These are phyloP conservation scores for Lactarius tabidus DNA, from an alignment of 768 basidiomycete genomes.

Conservation along the genomic window DNA sequence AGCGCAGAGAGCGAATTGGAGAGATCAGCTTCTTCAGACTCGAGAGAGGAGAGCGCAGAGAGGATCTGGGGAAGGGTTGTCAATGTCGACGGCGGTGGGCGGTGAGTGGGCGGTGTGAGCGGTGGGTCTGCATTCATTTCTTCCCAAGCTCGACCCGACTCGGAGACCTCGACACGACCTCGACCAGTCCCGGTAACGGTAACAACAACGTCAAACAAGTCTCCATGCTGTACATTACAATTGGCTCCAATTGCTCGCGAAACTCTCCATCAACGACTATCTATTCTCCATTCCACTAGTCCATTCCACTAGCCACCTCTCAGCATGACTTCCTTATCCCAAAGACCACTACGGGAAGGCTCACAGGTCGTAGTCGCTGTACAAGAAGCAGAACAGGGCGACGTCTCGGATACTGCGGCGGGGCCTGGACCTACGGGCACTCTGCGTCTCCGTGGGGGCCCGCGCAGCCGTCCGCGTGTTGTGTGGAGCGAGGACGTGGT, in stretches of 20 bases:
- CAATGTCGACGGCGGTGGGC: constrained; percentile 36
- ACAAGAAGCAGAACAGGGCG: constrained; percentile 8
- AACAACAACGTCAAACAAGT: no score
- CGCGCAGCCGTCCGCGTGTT: constrained; percentile 45
- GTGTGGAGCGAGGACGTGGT: constrained; percentile 60
- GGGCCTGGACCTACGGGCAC: not conserved
- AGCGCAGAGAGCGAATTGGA: constrained; percentile 69
- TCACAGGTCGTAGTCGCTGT: constrained; percentile 9
- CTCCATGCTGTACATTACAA: not conserved
- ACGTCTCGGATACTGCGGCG: not conserved
- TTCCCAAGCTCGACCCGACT: not conserved
- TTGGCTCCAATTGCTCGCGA: not conserved
- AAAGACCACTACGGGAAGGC: constrained; percentile 17
- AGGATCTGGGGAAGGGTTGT: constrained; percentile 67
- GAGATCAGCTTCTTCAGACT: constrained; percentile 74
- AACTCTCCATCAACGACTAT: not conserved
- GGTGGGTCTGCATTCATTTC: constrained; percentile 17
- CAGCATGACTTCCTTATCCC: constrained; percentile 4
- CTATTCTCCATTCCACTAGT: not conserved
- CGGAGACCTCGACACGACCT: not conserved
- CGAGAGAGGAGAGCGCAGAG: constrained; percentile 66
- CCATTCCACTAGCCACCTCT: not conserved
- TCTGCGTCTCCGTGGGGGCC: constrained; percentile 14
- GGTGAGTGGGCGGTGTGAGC: constrained; percentile 1
- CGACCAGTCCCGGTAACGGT: no score